Evolutionary conservation across 805 yeast genomes (phyloP), one percentile per base, ranked within the genome.

Genomic region (Jamesozyma spencerorum): DNA sequence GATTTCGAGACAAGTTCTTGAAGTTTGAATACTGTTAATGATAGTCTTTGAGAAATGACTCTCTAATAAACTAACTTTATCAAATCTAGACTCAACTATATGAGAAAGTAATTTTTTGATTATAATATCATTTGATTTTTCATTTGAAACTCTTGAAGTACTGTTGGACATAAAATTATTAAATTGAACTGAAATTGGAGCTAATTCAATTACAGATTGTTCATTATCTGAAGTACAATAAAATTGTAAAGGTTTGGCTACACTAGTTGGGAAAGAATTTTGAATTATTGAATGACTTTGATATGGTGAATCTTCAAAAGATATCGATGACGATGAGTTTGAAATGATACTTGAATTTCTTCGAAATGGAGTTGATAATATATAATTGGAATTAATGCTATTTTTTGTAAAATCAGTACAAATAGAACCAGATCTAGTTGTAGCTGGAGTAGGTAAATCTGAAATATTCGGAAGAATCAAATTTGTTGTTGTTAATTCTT

Each of bases 11-110:
- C 31, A 28, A 5, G 31, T 28, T 28, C 15, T 28, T 28, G 31
- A 28, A 12, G 31, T n/a, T 28, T n/a, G 13, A 5, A 28, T n/a
- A 5, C 15, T n/a, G 13, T n/a, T 28, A 7, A 28, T 5, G 31
- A 28, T 28, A 8, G 5, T n/a, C 15, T 28, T n/a, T n/a, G 13
- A 12, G 6, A 13, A 28, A 51, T 43, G 12, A 5, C 14, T 5
- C 22, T n/a, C 18, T 7, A 34, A 7, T 5, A 7, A 5, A 13
- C 15, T 7, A 28, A 11, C 13, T n/a, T 12, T 28, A 8, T 24
- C 27, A 11, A 24, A 11, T 8, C 11, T 11, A 28, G 31, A 28
- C 6, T 28, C 15, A 28, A 28, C 12, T 7, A 28, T 28, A 28
- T 28, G 15, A 7, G 31, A 28, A 28, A 28, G 13, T 12, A 28